These are phyloP conservation scores for Trichoderma koningii DNA, from an alignment of 2,329 filamentous ascomycete species.

Conservation along the genomic window DNA sequence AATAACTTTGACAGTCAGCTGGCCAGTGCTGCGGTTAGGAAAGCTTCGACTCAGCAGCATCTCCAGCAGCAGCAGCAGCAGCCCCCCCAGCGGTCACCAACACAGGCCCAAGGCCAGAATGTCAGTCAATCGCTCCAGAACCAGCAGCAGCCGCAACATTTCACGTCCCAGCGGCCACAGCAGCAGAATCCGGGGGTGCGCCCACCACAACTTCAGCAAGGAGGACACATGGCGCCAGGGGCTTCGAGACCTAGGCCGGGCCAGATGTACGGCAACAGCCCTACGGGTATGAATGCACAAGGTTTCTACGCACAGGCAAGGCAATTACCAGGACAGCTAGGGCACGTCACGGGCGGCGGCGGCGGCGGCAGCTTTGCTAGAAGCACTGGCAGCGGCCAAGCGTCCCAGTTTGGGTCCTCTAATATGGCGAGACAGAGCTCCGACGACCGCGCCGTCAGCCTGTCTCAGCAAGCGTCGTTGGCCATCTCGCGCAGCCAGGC, in stretches of 20 bases:
- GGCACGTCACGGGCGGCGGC: conserved; percentile 23
- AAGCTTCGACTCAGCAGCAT: conserved; percentile 25
- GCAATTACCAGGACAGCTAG: conserved; percentile 31
- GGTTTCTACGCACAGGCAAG: conserved; percentile 29
- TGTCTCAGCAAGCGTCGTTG: conserved; percentile 26
- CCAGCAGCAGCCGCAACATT: conserved; percentile 23
- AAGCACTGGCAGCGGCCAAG: conserved; percentile 20
- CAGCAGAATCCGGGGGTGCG: conserved; percentile 14
- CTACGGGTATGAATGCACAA: conserved; percentile 23
- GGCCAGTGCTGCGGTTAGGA: conserved; percentile 22
- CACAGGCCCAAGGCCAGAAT: neutral
- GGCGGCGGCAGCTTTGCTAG: conserved; percentile 25
- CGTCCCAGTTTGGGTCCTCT: conserved; percentile 30
- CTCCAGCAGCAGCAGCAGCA: conserved; percentile 21
- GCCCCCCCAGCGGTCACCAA: conserved; percentile 23
- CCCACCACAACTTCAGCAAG: conserved; percentile 29
- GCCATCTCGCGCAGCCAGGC: conserved; percentile 23
- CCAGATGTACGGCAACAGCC: conserved; percentile 22
- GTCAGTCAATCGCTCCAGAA: conserved; percentile 7
- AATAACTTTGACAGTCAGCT: conserved; percentile 31
- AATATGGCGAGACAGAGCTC: conserved; percentile 29
- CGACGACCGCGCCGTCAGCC: conserved; percentile 11
- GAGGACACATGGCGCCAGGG: conserved; percentile 24
- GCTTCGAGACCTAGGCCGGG: conserved; percentile 23
- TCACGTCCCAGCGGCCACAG: conserved; percentile 15